Conservation (phyloP, 2,329 filamentous ascomycete species). For the Chrysoporthe cubensis region DNA sequence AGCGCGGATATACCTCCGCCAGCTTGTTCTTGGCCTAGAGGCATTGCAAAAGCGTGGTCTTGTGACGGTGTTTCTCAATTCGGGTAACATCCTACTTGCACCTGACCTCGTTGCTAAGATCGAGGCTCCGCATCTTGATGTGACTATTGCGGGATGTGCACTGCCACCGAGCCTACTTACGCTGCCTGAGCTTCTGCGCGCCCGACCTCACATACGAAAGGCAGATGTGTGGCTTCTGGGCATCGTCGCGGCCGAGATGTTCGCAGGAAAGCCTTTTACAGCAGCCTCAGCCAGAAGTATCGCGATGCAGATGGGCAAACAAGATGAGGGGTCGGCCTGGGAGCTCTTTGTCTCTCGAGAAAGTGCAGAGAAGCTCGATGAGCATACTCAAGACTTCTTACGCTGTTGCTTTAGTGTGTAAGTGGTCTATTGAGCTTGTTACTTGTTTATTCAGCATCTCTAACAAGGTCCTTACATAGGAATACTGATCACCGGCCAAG, state of each 20-base stretch:
- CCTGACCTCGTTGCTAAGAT: neutral
- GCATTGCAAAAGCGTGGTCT: conserved; percentile 6
- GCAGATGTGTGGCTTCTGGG: conserved; percentile 9
- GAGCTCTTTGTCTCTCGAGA: conserved; percentile 1
- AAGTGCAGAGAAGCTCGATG: neutral
- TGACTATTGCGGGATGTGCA: conserved; percentile 1
- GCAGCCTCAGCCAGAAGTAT: neutral
- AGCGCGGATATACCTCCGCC: neutral
- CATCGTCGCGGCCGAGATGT: conserved; percentile 9
- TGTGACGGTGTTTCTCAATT: neutral
- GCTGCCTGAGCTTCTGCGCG: neutral
- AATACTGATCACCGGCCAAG: conserved; percentile 3
- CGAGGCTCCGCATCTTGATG: neutral
- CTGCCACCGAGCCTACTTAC: conserved; percentile 1
- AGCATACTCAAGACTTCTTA: neutral
- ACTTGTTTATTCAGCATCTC: neutral
- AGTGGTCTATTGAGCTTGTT: neutral
- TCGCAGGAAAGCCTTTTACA: neutral
- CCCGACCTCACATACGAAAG: neutral
- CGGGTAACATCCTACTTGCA: neutral
- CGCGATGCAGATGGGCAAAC: neutral
- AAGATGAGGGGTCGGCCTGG: neutral
- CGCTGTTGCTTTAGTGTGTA: neutral
- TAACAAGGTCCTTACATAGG: neutral
- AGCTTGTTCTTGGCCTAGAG: neutral